phyloP scores from a whole-genome alignment of 148 eudicot species.

The Amaranthus hypochondriacus region DNA sequence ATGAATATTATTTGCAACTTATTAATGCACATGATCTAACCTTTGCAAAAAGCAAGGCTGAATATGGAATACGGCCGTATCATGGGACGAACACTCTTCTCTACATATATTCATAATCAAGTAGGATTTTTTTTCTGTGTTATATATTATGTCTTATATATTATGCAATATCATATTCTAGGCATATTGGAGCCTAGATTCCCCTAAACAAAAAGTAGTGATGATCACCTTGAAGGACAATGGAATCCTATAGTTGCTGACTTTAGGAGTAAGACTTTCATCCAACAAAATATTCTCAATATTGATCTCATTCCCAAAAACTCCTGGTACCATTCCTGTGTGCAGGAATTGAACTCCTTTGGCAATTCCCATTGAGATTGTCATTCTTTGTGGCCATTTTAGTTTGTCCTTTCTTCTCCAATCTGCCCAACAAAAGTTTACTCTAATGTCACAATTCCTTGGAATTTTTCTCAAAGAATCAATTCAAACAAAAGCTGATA shows the following conservation, averaged over 20 bases:
- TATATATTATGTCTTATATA: too few species aligned
- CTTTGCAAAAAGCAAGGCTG: too few species aligned
- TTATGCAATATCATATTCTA: too few species aligned
- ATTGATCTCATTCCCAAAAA: slow-evolving; percentile 65
- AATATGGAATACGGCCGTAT: too few species aligned
- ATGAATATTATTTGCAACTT: too few species aligned
- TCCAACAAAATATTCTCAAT: slow-evolving; percentile 69
- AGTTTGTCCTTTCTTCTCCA: slow-evolving; percentile 64
- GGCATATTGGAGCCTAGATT: not conserved
- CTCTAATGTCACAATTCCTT: not conserved
- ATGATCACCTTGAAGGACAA: slow-evolving; percentile 59
- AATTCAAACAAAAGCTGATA: too few species aligned
- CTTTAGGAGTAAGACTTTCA: slow-evolving; percentile 71
- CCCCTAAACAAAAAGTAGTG: not conserved
- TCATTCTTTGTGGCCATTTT: slow-evolving; percentile 97
- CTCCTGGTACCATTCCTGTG: slow-evolving; percentile 53
- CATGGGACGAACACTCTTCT: too few species aligned
- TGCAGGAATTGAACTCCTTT: slow-evolving; percentile 84
- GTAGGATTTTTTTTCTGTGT: too few species aligned
- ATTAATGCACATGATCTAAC: too few species aligned
- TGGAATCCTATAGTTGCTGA: slow-evolving; percentile 67
- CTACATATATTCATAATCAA: too few species aligned
- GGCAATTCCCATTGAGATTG: slow-evolving; percentile 71
- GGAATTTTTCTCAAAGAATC: too few species aligned
- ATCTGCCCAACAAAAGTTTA: slow-evolving; percentile 32